phyloP scores from a whole-genome alignment of 805 yeast species.

The Cyberlindnera mrakii region DNA sequence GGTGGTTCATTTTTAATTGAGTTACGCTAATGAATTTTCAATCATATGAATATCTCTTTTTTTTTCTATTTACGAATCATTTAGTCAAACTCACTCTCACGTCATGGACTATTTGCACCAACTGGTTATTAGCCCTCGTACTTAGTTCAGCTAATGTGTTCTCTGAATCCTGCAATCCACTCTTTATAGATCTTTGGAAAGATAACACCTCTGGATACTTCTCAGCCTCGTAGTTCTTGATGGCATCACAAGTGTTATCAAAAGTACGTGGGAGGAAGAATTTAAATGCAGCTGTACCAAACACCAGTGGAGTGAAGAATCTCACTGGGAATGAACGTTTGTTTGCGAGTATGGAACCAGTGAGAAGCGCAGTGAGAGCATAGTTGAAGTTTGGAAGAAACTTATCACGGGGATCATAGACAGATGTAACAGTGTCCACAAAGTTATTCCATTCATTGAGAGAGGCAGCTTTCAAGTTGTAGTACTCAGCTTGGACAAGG shows the following conservation, averaged over 20 bases:
- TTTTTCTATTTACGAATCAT: background rate
- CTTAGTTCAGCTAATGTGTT: conserved; percentile 2
- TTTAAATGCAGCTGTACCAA: conserved; percentile 41
- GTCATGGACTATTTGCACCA: conserved; percentile 17
- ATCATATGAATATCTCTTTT: background rate
- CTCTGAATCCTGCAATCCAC: conserved; percentile 15
- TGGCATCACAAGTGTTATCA: conserved; percentile 24
- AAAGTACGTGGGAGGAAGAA: conserved; percentile 47
- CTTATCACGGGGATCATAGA: conserved; percentile 23
- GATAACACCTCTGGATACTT: conserved; percentile 33
- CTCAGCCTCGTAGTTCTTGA: conserved; percentile 27
- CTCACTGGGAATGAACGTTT: conserved; percentile 43
- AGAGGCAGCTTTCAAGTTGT: conserved; percentile 20
- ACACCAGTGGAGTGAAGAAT: conserved; percentile 42
- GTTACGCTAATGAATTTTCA: too few relatives aligned
- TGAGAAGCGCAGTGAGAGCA: conserved; percentile 47
- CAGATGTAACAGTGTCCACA: conserved; percentile 11
- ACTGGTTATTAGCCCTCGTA: conserved; percentile 9
- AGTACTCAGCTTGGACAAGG: conserved; percentile 19
- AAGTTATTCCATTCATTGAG: conserved; percentile 19
- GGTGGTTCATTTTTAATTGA: too few relatives aligned
- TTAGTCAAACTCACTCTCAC: conserved; percentile 16
- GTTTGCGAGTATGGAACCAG: conserved; percentile 50
- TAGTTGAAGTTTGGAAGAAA: conserved; percentile 47
- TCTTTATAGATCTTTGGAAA: conserved; percentile 20